These are phyloP conservation scores for Craspedostauros australis DNA, from an alignment of 108 stramenopile genomes.

Conservation along the genomic window DNA sequence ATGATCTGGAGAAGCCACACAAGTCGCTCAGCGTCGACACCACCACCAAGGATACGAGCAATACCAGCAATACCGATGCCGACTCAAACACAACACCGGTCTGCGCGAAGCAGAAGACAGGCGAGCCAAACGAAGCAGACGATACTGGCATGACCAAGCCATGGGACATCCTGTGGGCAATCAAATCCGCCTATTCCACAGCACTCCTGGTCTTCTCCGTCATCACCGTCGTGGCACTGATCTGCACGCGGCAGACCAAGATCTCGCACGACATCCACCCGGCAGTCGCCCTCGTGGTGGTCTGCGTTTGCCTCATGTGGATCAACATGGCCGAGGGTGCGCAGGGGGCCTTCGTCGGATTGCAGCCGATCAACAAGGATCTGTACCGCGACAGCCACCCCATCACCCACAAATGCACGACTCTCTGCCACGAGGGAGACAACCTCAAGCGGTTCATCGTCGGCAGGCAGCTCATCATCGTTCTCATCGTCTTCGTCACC, in stretches of 20 bases:
- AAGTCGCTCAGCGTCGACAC: too few species aligned
- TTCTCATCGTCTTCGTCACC: slow-evolving; percentile 50
- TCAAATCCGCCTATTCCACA: too few species aligned
- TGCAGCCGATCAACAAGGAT: slow-evolving; percentile 42
- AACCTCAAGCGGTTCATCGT: slow-evolving; percentile 67
- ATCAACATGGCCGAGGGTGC: slow-evolving; percentile 71
- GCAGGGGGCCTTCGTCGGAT: slow-evolving; percentile 56
- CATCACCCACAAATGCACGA: slow-evolving; percentile 31
- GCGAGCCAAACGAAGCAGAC: too few species aligned
- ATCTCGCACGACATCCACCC: slow-evolving; percentile 46
- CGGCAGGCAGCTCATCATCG: slow-evolving; percentile 61
- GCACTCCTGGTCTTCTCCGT: slow-evolving; percentile 52
- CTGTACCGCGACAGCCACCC: slow-evolving; percentile 51
- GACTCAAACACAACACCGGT: too few species aligned
- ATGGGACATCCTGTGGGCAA: too few species aligned
- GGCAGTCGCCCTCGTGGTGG: slow-evolving; percentile 31
- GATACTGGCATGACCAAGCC: too few species aligned
- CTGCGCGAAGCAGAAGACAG: too few species aligned
- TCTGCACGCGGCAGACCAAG: slow-evolving; percentile 54
- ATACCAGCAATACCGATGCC: too few species aligned
- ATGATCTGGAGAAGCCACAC: too few species aligned
- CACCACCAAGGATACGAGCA: too few species aligned
- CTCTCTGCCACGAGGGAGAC: slow-evolving; percentile 46
- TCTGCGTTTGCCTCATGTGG: slow-evolving; percentile 53
- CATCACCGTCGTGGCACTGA: slow-evolving; percentile 49